Conservation (phyloP, 352 stramenopile species). For the Pythium apleroticum region DNA sequence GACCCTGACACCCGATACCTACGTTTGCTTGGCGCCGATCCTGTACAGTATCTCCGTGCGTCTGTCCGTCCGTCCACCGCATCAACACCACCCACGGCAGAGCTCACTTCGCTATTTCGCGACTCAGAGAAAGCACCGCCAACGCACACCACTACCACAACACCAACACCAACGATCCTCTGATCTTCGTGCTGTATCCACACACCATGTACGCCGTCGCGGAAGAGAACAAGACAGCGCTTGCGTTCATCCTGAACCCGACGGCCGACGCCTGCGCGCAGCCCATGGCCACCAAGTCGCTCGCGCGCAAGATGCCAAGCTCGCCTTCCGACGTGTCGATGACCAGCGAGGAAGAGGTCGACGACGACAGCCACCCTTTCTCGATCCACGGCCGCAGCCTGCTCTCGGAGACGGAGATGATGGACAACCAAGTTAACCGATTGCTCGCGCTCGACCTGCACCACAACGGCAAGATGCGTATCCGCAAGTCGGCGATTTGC, state of each 20-base stretch:
- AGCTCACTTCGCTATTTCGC: constrained; percentile 7
- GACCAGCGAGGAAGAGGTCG: constrained; percentile 35
- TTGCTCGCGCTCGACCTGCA: constrained; percentile 55
- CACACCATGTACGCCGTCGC: constrained; percentile 18
- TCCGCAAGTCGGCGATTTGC: constrained; percentile 63
- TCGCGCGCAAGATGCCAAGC: constrained; percentile 38
- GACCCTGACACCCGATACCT: neutral
- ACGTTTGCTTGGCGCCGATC: neutral
- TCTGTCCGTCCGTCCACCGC: neutral
- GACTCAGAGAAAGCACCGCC: neutral
- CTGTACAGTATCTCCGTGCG: neutral
- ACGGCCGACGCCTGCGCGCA: constrained; percentile 20
- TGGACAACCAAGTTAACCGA: constrained; percentile 59
- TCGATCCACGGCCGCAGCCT: constrained; percentile 54
- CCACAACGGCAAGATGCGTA: constrained; percentile 65
- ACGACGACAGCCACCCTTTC: constrained; percentile 37
- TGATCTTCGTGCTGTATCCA: neutral
- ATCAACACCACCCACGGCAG: neutral
- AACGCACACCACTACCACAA: neutral
- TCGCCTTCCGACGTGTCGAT: constrained; percentile 22
- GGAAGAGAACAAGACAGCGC: constrained; percentile 54
- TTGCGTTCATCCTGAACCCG: constrained; percentile 79
- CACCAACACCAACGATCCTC: constrained; percentile 17
- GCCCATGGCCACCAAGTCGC: constrained; percentile 44
- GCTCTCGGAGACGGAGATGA: constrained; percentile 45